Base-by-base conservation (phyloP, 2,329 filamentous ascomycete species). In the Fusarium sp. region DNA sequence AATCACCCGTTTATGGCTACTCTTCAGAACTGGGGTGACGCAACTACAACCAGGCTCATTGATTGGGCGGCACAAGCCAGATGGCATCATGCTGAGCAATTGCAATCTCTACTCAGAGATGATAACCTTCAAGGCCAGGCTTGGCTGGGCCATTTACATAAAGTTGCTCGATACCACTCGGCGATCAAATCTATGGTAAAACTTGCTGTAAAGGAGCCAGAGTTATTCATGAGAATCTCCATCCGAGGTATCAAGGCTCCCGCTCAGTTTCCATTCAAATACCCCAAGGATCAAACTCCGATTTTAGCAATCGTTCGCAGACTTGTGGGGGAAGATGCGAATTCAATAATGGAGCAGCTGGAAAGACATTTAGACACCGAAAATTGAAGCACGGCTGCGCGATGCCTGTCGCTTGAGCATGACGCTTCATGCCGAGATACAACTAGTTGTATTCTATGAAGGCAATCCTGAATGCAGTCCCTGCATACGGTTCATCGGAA, bases 351-450 rank as follows among this genome's bases (percentile, higher is more conserved):
- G 49, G 62, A 5, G 66, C 75, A 50, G 38, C 20, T 23, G n/a
- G 46, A 31, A 16, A 38, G 57, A 2, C 55, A 18, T 38, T 34
- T 56, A 6, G 47, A 3, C 3, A 53, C 26, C 10, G 8, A 38
- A 65, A 12, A 8, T 40, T 26, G 64, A 69, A 42, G 9, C 8
- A 10, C 23, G 37, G 26, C 58, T 78, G 6, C 70, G 71, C 16
- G 40, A 26, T 20, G 64, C 70, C 18, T 77, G 69, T 41, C 55
- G 13, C 7, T n/a, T 65, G 31, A 49, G 53, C 4, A 67, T 77
- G 1, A 75, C 73, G 1, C 59, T 76, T 1, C 77, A 79, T 50
- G 77, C 77, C 3, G 76, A 79, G 52, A 74, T 78, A 69, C 77
- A 79, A 56, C 52, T 78, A 7, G 31, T 77, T 54, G 64, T 50